Evolutionary conservation across 805 yeast genomes (phyloP).

Genomic region (Saturnispora bothae): DNA sequence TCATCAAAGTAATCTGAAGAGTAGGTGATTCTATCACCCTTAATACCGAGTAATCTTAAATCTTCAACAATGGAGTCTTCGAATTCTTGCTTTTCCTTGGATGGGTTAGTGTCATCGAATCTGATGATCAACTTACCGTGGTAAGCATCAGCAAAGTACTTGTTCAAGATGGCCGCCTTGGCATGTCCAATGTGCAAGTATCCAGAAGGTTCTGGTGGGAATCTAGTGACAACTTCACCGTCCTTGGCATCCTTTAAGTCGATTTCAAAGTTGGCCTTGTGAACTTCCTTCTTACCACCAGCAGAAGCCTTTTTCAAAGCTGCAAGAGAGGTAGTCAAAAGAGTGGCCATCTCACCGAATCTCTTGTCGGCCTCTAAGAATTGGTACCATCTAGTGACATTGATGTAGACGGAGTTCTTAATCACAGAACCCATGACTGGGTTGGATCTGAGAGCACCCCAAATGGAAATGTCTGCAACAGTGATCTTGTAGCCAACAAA

Average conservation of each 20-base stretch:
- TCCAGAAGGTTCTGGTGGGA: constrained; percentile 99
- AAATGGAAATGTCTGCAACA: constrained; percentile 73
- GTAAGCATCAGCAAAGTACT: constrained; percentile 91
- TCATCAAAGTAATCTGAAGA: constrained; percentile 89
- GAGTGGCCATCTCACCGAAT: constrained; percentile 62
- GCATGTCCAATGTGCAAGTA: constrained; percentile 98
- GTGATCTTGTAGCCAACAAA: constrained; percentile 57
- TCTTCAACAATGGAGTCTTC: constrained; percentile 93
- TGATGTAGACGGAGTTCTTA: constrained; percentile 73
- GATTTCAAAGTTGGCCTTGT: constrained; percentile 92
- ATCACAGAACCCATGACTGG: constrained; percentile 86
- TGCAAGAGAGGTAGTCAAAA: constrained; percentile 54
- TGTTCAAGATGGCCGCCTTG: constrained; percentile 93
- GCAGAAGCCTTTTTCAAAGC: constrained; percentile 67
- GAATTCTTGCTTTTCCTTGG: constrained; percentile 91
- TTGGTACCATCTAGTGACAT: constrained; percentile 89
- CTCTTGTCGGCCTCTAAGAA: constrained; percentile 55
- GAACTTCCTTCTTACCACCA: constrained; percentile 71
- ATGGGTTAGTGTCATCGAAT: constrained; percentile 97
- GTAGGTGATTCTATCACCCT: constrained; percentile 79
- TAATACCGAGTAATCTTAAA: constrained; percentile 78
- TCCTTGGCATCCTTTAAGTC: constrained; percentile 83
- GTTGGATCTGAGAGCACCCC: constrained; percentile 93
- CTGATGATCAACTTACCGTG: constrained; percentile 94
- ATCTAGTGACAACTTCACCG: constrained; percentile 96